Percentiles rank a stretch among this genome's conserved stretches.
Conservation (phyloP, 106 monocot species). For the Dendrobium catenatum region DNA sequence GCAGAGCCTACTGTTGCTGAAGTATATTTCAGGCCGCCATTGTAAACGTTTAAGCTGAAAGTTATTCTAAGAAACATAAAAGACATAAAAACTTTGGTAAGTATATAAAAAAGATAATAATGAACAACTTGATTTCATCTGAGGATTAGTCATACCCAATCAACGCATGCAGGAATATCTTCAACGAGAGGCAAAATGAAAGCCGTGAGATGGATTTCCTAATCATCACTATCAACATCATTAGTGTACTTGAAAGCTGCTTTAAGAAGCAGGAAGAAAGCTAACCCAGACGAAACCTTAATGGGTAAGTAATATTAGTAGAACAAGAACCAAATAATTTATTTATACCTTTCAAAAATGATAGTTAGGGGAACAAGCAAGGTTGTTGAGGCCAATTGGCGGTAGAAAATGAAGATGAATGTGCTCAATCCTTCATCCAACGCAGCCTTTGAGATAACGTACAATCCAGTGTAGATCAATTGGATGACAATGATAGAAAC, state of each 20-base stretch:
- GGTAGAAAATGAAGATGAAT: slow-evolving; percentile 61
- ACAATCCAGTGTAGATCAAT: slow-evolving; percentile 45
- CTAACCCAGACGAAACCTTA: neutral
- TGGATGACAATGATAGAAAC: slow-evolving; percentile 41
- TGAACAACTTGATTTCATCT: neutral
- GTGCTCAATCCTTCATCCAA: slow-evolving; percentile 50
- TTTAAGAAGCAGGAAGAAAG: too few species aligned
- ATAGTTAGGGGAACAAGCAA: slow-evolving; percentile 44
- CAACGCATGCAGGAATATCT: slow-evolving; percentile 47
- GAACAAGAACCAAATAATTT: neutral
- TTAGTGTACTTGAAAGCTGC: neutral
- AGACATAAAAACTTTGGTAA: too few species aligned
- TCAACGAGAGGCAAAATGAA: slow-evolving; percentile 24
- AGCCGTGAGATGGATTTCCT: neutral
- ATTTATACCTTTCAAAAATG: slow-evolving; percentile 35
- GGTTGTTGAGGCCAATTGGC: slow-evolving; percentile 43
- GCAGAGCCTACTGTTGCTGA: slow-evolving; percentile 46
- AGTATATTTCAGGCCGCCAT: slow-evolving; percentile 27
- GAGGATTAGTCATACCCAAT: slow-evolving; percentile 29
- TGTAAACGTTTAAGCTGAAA: slow-evolving; percentile 29
- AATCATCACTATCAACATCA: neutral
- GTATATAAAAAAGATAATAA: too few species aligned
- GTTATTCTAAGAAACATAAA: slow-evolving; percentile 23
- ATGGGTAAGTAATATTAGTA: neutral
- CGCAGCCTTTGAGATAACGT: slow-evolving; percentile 59